Conservation (phyloP, 2,329 filamentous ascomycete species). For the Aspergillus tanneri region DNA sequence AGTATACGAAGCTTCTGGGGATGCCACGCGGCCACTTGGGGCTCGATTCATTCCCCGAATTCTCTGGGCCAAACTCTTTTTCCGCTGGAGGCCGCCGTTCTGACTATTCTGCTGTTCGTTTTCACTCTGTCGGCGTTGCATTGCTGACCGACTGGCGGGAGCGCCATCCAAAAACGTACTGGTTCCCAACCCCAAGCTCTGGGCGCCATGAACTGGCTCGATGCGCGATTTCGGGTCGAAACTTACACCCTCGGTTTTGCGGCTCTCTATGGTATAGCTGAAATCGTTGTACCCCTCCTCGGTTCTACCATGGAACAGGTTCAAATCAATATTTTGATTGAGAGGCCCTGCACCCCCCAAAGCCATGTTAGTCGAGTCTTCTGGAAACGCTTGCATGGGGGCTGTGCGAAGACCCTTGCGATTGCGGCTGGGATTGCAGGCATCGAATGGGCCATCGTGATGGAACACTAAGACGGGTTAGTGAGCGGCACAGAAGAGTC, state of each 20-base stretch:
- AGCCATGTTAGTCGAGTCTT: constrained; percentile 87
- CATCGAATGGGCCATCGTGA: constrained; percentile 96
- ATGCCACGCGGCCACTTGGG: constrained; percentile 59
- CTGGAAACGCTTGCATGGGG: constrained; percentile 95
- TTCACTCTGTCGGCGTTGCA: constrained; percentile 72
- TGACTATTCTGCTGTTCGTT: constrained; percentile 51
- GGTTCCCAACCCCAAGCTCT: constrained; percentile 81
- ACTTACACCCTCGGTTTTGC: constrained; percentile 38
- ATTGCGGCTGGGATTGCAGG: constrained; percentile 92
- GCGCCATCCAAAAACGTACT: constrained; percentile 95
- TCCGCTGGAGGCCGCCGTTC: constrained; percentile 67
- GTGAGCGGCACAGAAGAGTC: not conserved
- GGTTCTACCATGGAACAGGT: constrained; percentile 79
- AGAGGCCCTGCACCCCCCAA: constrained; percentile 84
- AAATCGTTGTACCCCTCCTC: constrained; percentile 89
- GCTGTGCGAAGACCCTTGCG: constrained; percentile 76
- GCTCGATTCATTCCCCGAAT: constrained; percentile 78
- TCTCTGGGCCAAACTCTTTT: constrained; percentile 92
- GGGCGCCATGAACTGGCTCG: constrained; percentile 77
- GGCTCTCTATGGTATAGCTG: constrained; percentile 47
- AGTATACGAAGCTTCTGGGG: constrained; percentile 50
- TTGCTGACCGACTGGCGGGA: constrained; percentile 76
- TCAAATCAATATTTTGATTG: constrained; percentile 77
- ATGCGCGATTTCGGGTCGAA: constrained; percentile 69
- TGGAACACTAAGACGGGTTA: constrained; percentile 70